phyloP scores from a whole-genome alignment of 2,329 filamentous ascomycete genomes.

The Ramularia endophylla region DNA sequence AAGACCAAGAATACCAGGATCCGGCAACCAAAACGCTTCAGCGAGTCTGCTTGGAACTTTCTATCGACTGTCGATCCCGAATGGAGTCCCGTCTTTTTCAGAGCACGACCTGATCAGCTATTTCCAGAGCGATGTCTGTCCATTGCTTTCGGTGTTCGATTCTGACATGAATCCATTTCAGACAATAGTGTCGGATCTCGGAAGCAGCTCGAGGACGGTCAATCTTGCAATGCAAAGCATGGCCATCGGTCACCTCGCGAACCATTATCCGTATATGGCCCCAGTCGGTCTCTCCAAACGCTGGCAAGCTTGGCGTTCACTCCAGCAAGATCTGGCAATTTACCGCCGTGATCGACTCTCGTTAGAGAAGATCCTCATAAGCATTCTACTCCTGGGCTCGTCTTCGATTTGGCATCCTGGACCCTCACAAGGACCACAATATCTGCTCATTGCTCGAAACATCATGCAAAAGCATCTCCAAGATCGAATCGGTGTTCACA shows the following conservation, averaged over 20 bases:
- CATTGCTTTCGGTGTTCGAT: slow-evolving; percentile 59
- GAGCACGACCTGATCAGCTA: slow-evolving; percentile 50
- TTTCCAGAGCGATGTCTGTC: slow-evolving; percentile 58
- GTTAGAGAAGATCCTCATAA: slow-evolving; percentile 50
- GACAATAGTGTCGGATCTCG: slow-evolving; percentile 52
- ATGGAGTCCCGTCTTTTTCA: slow-evolving; percentile 28
- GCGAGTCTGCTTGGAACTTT: slow-evolving; percentile 17
- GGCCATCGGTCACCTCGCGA: slow-evolving; percentile 56
- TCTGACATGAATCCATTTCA: slow-evolving; percentile 57
- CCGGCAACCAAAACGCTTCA: no score
- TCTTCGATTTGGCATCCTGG: slow-evolving; percentile 57
- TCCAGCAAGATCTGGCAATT: slow-evolving; percentile 44
- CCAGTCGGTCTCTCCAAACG: slow-evolving; percentile 47
- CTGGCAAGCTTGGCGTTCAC: slow-evolving; percentile 47
- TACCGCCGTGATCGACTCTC: slow-evolving; percentile 35
- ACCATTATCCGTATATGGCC: slow-evolving; percentile 51
- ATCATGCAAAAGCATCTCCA: slow-evolving; percentile 41
- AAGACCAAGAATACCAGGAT: no score
- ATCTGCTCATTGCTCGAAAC: slow-evolving; percentile 44
- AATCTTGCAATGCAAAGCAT: slow-evolving; percentile 59
- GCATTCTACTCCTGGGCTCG: slow-evolving; percentile 53
- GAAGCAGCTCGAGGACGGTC: slow-evolving; percentile 53
- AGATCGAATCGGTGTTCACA: slow-evolving; percentile 33
- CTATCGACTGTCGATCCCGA: slow-evolving; percentile 20
- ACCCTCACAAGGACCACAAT: slow-evolving; percentile 49